Evolutionary conservation across 208 protist genomes (phyloP).

Genomic region (Acanthamoeba divionensis): DNA sequence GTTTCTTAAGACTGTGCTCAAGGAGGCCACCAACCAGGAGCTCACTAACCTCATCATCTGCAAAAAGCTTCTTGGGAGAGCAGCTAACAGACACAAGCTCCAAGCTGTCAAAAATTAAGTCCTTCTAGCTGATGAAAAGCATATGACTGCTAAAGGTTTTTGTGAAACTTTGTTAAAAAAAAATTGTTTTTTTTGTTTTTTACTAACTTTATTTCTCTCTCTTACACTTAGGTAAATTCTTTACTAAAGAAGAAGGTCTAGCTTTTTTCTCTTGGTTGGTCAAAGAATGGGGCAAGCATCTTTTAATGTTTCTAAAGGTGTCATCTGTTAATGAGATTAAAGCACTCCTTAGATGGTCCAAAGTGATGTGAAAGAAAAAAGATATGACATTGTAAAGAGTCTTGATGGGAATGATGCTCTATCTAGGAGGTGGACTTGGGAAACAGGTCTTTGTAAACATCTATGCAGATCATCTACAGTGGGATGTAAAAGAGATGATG

Average conservation of each 20-base stretch:
- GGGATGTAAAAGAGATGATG: neutral
- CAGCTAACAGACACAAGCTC: neutral
- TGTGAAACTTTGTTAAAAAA: too few relatives aligned
- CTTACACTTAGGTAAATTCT: neutral
- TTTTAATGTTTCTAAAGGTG: neutral
- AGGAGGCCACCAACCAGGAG: too few relatives aligned
- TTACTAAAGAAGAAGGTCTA: neutral
- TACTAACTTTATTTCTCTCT: neutral
- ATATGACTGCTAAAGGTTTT: neutral
- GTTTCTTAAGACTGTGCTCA: neutral
- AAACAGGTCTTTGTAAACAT: neutral
- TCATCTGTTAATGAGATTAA: neutral
- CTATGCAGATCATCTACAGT: neutral
- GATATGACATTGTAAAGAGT: neutral
- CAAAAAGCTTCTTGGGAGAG: neutral
- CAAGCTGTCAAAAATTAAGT: neutral
- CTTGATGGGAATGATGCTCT: neutral
- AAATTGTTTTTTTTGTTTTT: neutral
- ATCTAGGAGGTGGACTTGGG: neutral
- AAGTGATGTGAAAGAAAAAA: too few relatives aligned
- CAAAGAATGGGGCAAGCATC: neutral
- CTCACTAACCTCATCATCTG: neutral
- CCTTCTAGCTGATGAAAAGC: neutral
- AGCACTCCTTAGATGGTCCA: neutral
- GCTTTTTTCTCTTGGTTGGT: neutral